phyloP scores from a whole-genome alignment of 169 alveolate species.

The Eimeria maxima region DNA sequence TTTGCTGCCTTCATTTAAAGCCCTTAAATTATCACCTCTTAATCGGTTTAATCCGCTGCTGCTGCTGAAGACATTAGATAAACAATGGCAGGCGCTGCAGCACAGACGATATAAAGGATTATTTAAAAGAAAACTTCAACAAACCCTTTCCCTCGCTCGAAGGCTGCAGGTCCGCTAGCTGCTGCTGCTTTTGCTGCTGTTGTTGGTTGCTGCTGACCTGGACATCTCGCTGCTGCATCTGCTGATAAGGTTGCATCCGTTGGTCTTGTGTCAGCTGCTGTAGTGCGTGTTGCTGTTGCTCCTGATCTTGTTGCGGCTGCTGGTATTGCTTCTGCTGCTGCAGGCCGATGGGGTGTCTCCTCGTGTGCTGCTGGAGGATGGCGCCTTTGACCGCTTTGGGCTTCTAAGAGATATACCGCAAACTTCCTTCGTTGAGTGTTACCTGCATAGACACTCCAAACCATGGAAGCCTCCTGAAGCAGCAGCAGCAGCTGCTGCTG shows the following conservation, averaged over 20 bases:
- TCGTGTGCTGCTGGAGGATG: slow-evolving; percentile 4
- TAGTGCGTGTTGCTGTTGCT: slow-evolving; percentile 6
- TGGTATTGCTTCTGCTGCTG: slow-evolving; percentile 44
- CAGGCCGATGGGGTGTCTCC: slow-evolving; percentile 51
- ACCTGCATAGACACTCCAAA: slow-evolving; percentile 52
- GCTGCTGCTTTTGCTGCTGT: slow-evolving; percentile 33
- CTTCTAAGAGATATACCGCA: not conserved
- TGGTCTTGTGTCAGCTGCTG: not conserved
- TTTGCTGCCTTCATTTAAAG: slow-evolving; percentile 8
- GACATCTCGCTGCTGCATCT: too few relatives aligned
- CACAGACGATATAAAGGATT: not conserved
- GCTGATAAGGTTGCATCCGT: not conserved
- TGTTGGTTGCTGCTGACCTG: too few relatives aligned
- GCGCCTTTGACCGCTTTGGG: slow-evolving; percentile 17
- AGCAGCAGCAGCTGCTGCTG: too few relatives aligned
- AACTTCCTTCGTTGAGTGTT: not conserved
- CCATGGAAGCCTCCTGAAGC: slow-evolving; percentile 28
- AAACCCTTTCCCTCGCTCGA: not conserved
- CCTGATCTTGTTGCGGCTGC: not conserved
- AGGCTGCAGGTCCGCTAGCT: slow-evolving; percentile 24
- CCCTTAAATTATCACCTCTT: not conserved
- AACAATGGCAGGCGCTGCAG: slow-evolving; percentile 27
- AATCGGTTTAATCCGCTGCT: not conserved
- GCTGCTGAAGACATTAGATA: slow-evolving; percentile 6
- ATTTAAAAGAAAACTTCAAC: not conserved